Percentiles rank a stretch among this genome's conserved stretches.
These are phyloP conservation scores for Barbarea vulgaris DNA, from an alignment of 345 rosid genomes.

Conservation along the genomic window DNA sequence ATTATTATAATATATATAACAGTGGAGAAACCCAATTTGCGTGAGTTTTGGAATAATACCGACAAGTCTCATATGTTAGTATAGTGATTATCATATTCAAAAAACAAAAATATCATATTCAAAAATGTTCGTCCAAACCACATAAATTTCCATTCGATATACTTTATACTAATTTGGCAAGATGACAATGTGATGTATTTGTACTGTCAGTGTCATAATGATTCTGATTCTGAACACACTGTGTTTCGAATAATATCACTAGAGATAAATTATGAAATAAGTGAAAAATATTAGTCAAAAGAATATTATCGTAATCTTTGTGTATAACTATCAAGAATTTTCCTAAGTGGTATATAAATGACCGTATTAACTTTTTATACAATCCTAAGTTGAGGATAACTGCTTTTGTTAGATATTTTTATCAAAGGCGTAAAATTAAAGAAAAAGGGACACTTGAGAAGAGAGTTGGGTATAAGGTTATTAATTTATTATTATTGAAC, in stretches of 20 bases:
- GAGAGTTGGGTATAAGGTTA: conserved; percentile 21
- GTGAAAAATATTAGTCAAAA: not conserved
- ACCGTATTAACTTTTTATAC: not conserved
- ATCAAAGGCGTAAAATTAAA: not conserved
- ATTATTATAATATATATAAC: not conserved
- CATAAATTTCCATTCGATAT: not conserved
- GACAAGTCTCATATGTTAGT: not conserved
- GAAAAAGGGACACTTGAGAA: conserved; percentile 33
- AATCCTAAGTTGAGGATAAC: not conserved
- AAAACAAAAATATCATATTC: not conserved
- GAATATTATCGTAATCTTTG: too few relatives aligned
- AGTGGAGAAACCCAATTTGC: not conserved
- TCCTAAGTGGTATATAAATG: not conserved
- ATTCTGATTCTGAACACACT: not conserved
- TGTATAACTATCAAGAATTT: too few relatives aligned
- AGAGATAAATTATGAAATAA: too few relatives aligned
- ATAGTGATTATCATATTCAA: not conserved
- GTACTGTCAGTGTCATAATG: not conserved
- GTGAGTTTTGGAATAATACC: not conserved
- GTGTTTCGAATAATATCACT: not conserved
- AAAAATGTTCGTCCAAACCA: not conserved
- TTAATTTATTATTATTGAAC: not conserved
- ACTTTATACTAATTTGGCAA: not conserved
- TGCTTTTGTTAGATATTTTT: not conserved
- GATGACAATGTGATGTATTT: not conserved